Evolutionary conservation across 2,329 filamentous ascomycete genomes (phyloP), one percentile per base, ranked within the genome.

Genomic region (Neofusicoccum ribis): DNA sequence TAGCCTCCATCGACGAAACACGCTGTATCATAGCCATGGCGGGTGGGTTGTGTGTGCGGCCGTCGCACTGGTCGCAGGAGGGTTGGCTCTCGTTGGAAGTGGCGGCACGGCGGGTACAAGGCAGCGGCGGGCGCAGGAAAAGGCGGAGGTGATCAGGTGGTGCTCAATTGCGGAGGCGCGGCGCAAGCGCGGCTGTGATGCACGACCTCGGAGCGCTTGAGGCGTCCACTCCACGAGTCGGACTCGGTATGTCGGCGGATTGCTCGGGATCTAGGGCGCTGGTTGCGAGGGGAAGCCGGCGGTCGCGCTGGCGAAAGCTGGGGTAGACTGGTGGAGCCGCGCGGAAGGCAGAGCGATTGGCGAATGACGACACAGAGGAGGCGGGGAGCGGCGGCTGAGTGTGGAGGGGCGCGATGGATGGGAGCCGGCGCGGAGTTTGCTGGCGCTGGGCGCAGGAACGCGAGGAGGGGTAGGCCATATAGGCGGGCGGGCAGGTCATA

Each of bases 1-100:
- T 77, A 69, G 78, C 76, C 72, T 79, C 78, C 65, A 79, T 74
- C 14, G 74, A 72, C 23, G 76, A 78, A 51, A 79, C 70, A 52
- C 77, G 72, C 69, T 79, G 74, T 6, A 74, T 71, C 47, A 80
- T 70, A 64, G 77, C 79, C 78, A 80, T 80, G 56, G 12, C 3
- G 56, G 56, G 56, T 31, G 43, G 27, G 2, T 15, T 37, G 14
- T 17, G 15, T 12, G 50, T 3, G 14, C 5, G 15, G 17, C 6
- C 20, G 31, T 52, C 15, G 50, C n/a, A 15, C 14, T 5, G 31
- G 34, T 3, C n/a, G 50, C 31, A 20, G 37, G 7, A 20, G 11
- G 9, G 6, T 39, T 39, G n/a, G 5, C 47, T 34, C 11, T 23
- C 27, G 9, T 44, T 3, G n/a, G 43, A 15, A 17, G 43, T 12